Base-by-base conservation (phyloP, 208 protist genomes). In the Porcisia hertigi region DNA sequence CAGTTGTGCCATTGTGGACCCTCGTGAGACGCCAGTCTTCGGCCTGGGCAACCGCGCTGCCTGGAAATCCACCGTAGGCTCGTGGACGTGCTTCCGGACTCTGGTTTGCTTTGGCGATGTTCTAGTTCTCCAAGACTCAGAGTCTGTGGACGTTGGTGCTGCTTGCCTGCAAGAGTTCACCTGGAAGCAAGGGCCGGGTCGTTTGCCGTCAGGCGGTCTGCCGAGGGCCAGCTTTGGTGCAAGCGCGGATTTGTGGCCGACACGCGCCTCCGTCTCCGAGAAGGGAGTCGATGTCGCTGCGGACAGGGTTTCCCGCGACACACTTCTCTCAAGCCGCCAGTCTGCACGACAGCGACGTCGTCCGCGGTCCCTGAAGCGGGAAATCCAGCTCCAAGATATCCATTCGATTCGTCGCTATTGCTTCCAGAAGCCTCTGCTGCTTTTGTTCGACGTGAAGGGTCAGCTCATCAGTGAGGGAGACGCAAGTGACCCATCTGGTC, bases 351-450 rank as follows among this genome's bases (percentile, higher is more conserved):
- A 60, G 2, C 18, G 20, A 47, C 39, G 5, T 52, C 23, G 18
- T 12, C 16, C 18, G 41, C 63, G 47, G 14, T 72, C 63, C 36
- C 80, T 69, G 25, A 81, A 53, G 2, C 83, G 70, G 52, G 76
- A 76, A n/a, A 73, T 88, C n/a, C 75, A 75, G 4, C 57, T 85
- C 30, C 47, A 60, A 43, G 84, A 85, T 43, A 76, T 88, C 36
- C 30, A 73, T 16, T 75, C 71, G 25, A 58, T 86, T 4, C 71
- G 80, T 54, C 84, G 78, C 34, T 71, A 86, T 76, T 78, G 71
- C 67, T 88, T 88, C 53, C 66, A 79, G 36, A 65, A 70, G 6
- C 84, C 84, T 6, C 18, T 86, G 34, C 39, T 78, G 45, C 71
- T 88, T 34, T 58, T 63, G 0, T 88, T 85, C 41, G 74, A 76